phyloP scores from a whole-genome alignment of 345 rosid species.

The Stellera chamaejasme region DNA sequence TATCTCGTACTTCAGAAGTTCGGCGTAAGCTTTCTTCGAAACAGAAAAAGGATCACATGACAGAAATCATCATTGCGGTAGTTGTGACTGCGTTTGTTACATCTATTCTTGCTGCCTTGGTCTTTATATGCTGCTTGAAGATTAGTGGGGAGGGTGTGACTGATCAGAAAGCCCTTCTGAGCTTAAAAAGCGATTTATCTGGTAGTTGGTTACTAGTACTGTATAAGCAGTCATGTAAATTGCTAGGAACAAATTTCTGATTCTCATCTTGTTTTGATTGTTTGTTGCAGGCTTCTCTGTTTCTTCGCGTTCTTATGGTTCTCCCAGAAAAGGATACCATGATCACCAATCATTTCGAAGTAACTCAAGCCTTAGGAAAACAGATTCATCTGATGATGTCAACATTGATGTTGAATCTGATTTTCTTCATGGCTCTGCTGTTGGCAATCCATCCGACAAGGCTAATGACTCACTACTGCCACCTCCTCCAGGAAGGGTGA shows the following conservation, averaged over 20 bases:
- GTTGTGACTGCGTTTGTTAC: conserved; percentile 48
- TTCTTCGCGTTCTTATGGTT: conserved; percentile 41
- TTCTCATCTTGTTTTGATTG: background rate
- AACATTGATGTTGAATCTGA: conserved; percentile 24
- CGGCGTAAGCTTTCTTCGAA: conserved; percentile 11
- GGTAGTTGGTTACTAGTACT: conserved; percentile 32
- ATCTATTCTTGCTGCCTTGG: conserved; percentile 41
- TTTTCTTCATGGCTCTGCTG: conserved; percentile 7
- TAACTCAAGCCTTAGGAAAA: conserved; percentile 29
- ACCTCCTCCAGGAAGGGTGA: conserved; percentile 14
- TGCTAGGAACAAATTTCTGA: background rate
- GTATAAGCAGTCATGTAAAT: background rate
- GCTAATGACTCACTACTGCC: conserved; percentile 16
- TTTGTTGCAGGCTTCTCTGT: conserved; percentile 30
- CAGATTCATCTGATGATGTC: conserved; percentile 19
- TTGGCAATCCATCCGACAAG: conserved; percentile 21
- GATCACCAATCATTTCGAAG: conserved; percentile 23
- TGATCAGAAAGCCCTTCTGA: conserved; percentile 72
- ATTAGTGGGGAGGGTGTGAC: conserved; percentile 19
- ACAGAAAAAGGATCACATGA: conserved; percentile 13
- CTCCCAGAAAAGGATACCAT: conserved; percentile 17
- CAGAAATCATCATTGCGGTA: conserved; percentile 37
- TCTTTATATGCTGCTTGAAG: conserved; percentile 47
- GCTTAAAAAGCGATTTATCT: conserved; percentile 43
- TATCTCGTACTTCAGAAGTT: conserved; percentile 14